Evolutionary conservation across 495 filamentous ascomycete species (phyloP).

Genomic region (Achaetomiella virescens): DNA sequence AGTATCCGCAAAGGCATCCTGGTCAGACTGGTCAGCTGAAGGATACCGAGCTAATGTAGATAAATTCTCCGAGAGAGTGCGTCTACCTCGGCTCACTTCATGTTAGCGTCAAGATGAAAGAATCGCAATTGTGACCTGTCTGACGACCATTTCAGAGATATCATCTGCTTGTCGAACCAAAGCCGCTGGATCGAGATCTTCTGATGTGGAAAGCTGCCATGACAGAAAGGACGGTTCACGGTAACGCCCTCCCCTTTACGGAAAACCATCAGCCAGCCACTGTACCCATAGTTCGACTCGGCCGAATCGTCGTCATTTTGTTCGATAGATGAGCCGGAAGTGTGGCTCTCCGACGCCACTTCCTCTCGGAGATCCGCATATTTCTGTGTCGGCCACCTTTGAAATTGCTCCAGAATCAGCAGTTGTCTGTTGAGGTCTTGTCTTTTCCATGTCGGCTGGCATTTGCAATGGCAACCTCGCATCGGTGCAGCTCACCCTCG

Average conservation of each 20-base stretch:
- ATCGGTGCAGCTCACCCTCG: constrained; percentile 14
- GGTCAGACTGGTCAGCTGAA: background rate
- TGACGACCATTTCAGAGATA: constrained; percentile 14
- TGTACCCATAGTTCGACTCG: constrained; percentile 25
- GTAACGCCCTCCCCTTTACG: constrained; percentile 21
- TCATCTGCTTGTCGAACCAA: constrained; percentile 18
- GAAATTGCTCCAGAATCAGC: constrained; percentile 18
- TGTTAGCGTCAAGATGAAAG: constrained; percentile 28
- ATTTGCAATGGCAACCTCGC: constrained; percentile 13
- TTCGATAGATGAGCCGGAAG: constrained; percentile 18
- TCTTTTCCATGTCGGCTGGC: constrained; percentile 2
- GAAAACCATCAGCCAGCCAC: constrained; percentile 25
- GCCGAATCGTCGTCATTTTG: constrained; percentile 20
- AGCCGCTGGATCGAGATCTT: constrained; percentile 25
- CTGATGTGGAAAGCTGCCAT: constrained; percentile 25
- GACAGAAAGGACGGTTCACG: constrained; percentile 18
- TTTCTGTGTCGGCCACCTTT: constrained; percentile 17
- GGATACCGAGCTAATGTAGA: background rate
- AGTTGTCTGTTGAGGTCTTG: constrained; percentile 13
- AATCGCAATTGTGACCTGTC: constrained; percentile 23
- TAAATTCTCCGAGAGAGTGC: background rate
- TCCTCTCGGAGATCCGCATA: constrained; percentile 8
- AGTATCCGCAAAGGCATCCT: constrained; percentile 23
- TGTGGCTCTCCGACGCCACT: constrained; percentile 19
- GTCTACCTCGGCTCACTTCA: constrained; percentile 23